These are phyloP conservation scores for Paraphoma chrysanthemicola DNA, from an alignment of 2,329 filamentous ascomycete genomes.

Conservation along the genomic window DNA sequence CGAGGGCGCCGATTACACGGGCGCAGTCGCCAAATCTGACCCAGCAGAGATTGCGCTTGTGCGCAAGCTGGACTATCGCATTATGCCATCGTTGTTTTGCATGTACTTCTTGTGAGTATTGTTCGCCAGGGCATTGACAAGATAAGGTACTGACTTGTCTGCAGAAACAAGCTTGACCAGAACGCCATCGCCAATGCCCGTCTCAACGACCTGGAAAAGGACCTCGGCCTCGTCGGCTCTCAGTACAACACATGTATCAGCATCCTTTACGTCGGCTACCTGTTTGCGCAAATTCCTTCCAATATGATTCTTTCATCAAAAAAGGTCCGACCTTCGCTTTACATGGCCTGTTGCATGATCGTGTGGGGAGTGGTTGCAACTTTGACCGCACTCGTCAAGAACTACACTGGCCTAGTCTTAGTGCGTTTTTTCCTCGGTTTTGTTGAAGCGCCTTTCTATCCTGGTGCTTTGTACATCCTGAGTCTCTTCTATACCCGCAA, in stretches of 20 bases:
- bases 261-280: conserved; percentile 31
- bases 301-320: conserved; percentile 52
- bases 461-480: conserved; percentile 66
- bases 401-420: conserved; percentile 38
- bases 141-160: not conserved
- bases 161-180: conserved; percentile 55
- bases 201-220: conserved; percentile 66
- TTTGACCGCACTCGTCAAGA: conserved; percentile 34
- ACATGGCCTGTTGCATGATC: conserved; percentile 41
- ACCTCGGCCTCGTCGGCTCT: conserved; percentile 42
- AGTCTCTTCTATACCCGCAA: conserved; percentile 70
- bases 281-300: conserved; percentile 47
- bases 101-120: conserved; percentile 49
- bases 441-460: conserved; percentile 58
- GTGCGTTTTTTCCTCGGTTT: conserved; percentile 40
- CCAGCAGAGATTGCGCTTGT: conserved; percentile 34
- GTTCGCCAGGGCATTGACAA: not conserved
- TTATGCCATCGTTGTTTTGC: conserved; percentile 31
- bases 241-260: conserved; percentile 55
- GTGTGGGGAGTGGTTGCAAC: conserved; percentile 42
- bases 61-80: conserved; percentile 31
- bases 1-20: conserved; percentile 24
- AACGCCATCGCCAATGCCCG: conserved; percentile 71
- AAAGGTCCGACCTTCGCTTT: conserved; percentile 37
- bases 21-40: conserved; percentile 30